phyloP scores from a whole-genome alignment of 768 basidiomycete genomes.

The Pleurotus djamor region DNA sequence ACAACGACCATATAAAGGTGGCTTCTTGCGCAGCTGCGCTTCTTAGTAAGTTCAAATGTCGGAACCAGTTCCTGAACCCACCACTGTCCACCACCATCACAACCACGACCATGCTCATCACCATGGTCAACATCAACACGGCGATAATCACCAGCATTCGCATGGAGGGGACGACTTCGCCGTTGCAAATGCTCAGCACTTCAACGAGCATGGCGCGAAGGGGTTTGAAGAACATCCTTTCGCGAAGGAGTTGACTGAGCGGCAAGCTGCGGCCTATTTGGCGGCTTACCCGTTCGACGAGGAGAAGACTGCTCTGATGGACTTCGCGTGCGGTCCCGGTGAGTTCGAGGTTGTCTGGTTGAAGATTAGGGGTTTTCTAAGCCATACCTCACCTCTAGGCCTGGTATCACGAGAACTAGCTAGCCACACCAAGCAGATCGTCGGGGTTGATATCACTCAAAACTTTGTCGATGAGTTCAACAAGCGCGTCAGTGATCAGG shows the following conservation, averaged over 20 bases:
- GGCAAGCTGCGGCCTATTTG: slow-evolving; percentile 33
- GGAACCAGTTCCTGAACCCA: neutral
- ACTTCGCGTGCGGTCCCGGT: slow-evolving; percentile 79
- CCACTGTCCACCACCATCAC: neutral
- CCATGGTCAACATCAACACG: too few species aligned
- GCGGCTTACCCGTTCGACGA: slow-evolving; percentile 49
- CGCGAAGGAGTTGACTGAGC: slow-evolving; percentile 23
- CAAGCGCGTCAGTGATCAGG: slow-evolving; percentile 52
- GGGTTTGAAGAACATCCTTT: slow-evolving; percentile 15
- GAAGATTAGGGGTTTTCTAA: too few species aligned
- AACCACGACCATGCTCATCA: neutral
- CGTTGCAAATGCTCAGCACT: slow-evolving; percentile 35
- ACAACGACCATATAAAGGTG: neutral
- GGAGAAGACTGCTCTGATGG: slow-evolving; percentile 57
- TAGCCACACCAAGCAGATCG: slow-evolving; percentile 55
- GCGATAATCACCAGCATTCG: slow-evolving; percentile 7
- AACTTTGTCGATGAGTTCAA: slow-evolving; percentile 70
- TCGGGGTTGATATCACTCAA: slow-evolving; percentile 78
- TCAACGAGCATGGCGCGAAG: slow-evolving; percentile 20
- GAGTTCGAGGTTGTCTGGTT: too few species aligned
- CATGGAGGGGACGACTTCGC: slow-evolving; percentile 15
- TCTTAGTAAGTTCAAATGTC: neutral
- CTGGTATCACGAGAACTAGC: slow-evolving; percentile 61
- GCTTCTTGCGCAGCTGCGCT: neutral
- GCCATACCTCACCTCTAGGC: slow-evolving; percentile 34